phyloP scores from a whole-genome alignment of 2,329 filamentous ascomycete species.

The Epichloe sylvatica region DNA sequence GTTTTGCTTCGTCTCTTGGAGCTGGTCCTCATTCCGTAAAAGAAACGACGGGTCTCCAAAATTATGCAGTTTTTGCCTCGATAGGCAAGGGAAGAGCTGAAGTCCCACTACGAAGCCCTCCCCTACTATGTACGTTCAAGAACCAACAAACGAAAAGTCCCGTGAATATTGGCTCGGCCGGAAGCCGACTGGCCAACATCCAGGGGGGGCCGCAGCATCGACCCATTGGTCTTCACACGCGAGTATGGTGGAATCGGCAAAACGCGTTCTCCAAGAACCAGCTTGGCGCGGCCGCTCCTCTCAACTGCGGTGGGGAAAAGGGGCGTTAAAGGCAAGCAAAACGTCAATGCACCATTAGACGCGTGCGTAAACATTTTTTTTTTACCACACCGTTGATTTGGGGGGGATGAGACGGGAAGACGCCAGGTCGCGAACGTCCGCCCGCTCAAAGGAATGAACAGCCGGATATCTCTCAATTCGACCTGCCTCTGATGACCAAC shows the following conservation, averaged over 20 bases:
- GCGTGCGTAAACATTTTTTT: not conserved
- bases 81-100: slow-evolving; percentile 1
- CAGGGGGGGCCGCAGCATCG: slow-evolving; percentile 39
- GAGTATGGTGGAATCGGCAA: slow-evolving; percentile 4
- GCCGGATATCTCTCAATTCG: slow-evolving; percentile 18
- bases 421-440: slow-evolving; percentile 14
- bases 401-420: slow-evolving; percentile 10
- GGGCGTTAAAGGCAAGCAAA: slow-evolving; percentile 9
- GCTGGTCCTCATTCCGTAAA: slow-evolving; percentile 11
- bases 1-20: slow-evolving; percentile 8
- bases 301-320: slow-evolving; percentile 16
- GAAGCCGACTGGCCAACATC: slow-evolving; percentile 8
- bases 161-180: slow-evolving; percentile 12
- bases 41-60: slow-evolving; percentile 13
- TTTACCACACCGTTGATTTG: slow-evolving; percentile 15
- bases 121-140: slow-evolving; percentile 12
- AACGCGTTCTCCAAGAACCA: slow-evolving; percentile 25
- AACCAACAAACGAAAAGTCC: slow-evolving; percentile 19
- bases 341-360: not conserved
- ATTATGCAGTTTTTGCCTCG: slow-evolving; percentile 6
- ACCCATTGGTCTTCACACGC: slow-evolving; percentile 29
- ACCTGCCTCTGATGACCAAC: slow-evolving; percentile 5
- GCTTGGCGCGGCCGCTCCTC: slow-evolving; percentile 24
- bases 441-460: slow-evolving; percentile 21
- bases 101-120: not conserved